Conservation (phyloP, 2,329 filamentous ascomycete genomes). For the Beauveria pseudobassiana region DNA sequence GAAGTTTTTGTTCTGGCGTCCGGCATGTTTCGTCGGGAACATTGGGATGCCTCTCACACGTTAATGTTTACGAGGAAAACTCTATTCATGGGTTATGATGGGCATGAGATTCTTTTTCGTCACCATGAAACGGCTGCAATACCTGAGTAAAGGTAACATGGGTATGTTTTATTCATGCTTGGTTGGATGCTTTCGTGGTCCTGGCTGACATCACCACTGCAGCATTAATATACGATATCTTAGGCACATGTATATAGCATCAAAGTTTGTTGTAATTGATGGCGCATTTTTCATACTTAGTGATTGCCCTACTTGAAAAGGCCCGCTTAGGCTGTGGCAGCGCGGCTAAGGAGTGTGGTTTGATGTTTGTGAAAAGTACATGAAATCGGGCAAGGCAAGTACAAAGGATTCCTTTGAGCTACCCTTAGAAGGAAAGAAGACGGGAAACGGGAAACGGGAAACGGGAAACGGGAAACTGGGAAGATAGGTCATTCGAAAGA, state of each 20-base stretch:
- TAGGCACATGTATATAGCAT: not conserved
- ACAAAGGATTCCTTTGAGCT: not conserved
- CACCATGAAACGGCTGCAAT: not conserved
- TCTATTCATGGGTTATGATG: slow-evolving; percentile 1
- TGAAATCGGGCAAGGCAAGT: too few relatives aligned
- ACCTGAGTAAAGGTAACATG: not conserved
- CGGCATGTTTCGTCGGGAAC: not conserved
- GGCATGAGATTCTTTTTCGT: not conserved
- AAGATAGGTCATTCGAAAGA: not conserved
- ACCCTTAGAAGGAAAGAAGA: not conserved
- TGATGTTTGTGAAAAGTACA: not conserved
- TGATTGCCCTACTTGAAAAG: not conserved
- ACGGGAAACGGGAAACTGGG: not conserved
- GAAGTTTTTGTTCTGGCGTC: not conserved
- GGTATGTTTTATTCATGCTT: not conserved
- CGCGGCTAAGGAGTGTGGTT: not conserved
- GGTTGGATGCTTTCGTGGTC: not conserved
- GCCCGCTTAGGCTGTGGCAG: not conserved
- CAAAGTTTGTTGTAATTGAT: not conserved
- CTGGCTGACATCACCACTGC: not conserved
- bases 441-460: not conserved
- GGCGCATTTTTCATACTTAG: not conserved
- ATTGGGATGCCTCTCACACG: not conserved
- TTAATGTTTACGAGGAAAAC: not conserved
- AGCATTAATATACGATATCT: slow-evolving; percentile 6